Evolutionary conservation across 164 flowering plant genomes (phyloP).

Genomic region (Kalanchoe fedtschenkoi): DNA sequence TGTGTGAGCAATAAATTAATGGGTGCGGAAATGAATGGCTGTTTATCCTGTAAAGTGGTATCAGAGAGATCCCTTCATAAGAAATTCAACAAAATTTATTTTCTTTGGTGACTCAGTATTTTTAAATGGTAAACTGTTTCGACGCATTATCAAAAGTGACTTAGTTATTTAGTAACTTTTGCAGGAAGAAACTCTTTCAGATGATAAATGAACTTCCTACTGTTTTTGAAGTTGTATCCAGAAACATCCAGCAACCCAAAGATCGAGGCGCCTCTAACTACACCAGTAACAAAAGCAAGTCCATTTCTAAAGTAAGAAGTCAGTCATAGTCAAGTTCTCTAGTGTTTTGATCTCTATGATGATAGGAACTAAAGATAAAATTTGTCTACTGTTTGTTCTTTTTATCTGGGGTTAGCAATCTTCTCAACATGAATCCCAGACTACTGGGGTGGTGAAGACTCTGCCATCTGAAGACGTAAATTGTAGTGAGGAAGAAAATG

Average conservation of each 20-base stretch:
- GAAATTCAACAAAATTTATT: neutral
- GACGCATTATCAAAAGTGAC: neutral
- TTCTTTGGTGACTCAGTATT: too few relatives aligned
- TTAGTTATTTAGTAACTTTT: neutral
- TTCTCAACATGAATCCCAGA: neutral
- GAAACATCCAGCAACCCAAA: neutral
- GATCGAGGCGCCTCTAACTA: neutral
- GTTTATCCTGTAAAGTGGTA: too few relatives aligned
- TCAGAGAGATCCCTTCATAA: too few relatives aligned
- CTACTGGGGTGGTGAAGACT: neutral
- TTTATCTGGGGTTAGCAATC: constrained; percentile 9
- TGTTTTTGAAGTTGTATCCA: constrained; percentile 4
- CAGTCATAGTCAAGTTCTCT: neutral
- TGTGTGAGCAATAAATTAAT: too few relatives aligned
- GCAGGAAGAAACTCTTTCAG: constrained; percentile 7
- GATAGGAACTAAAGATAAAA: neutral
- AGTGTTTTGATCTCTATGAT: constrained; percentile 7
- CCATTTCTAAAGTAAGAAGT: neutral
- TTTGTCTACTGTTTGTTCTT: constrained; percentile 14
- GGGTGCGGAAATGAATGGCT: too few relatives aligned
- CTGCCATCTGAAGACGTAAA: neutral
- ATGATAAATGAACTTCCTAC: constrained; percentile 3
- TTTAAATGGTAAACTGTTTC: too few relatives aligned
- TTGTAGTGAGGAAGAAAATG: neutral
- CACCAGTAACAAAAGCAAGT: neutral